Percentiles rank a stretch among this genome's conserved stretches.
Conservation (phyloP, 2,329 filamentous ascomycete genomes). For the Nakataea oryzae region DNA sequence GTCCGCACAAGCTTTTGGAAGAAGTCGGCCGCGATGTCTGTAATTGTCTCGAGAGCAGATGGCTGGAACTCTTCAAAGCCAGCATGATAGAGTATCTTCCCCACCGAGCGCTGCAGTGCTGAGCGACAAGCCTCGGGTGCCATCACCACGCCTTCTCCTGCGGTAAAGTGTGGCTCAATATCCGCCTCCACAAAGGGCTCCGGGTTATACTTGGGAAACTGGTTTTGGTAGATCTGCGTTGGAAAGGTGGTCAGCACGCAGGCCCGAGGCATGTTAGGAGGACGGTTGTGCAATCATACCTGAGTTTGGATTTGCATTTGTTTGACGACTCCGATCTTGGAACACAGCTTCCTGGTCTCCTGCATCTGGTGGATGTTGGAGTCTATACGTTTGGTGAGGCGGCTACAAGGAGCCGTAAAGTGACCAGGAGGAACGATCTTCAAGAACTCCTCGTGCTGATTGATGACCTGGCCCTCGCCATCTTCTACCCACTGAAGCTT, state of each 20-base stretch:
- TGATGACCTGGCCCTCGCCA: conserved; percentile 76
- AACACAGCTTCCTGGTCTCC: conserved; percentile 89
- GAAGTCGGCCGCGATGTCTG: conserved; percentile 81
- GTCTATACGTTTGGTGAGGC: conserved; percentile 70
- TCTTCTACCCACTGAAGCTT: conserved; percentile 84
- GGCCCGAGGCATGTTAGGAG: background rate
- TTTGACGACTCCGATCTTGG: conserved; percentile 95
- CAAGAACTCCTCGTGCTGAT: conserved; percentile 78
- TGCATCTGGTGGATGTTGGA: conserved; percentile 92
- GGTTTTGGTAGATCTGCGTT: conserved; percentile 81
- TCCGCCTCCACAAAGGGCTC: conserved; percentile 83
- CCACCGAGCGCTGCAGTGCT: conserved; percentile 80
- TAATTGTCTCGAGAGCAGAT: conserved; percentile 81
- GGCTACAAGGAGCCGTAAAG: conserved; percentile 67
- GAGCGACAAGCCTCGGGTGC: conserved; percentile 71
- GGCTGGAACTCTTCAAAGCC: conserved; percentile 97
- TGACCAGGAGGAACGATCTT: conserved; percentile 63
- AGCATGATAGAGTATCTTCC: conserved; percentile 90
- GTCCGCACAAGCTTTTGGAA: conserved; percentile 75
- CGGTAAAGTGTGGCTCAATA: conserved; percentile 78
- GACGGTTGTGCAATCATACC: conserved; percentile 32
- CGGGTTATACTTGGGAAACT: conserved; percentile 93
- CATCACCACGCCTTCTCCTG: conserved; percentile 82
- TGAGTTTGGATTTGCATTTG: conserved; percentile 99
- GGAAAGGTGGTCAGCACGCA: background rate